Percentiles rank a stretch among this genome's conserved stretches.
Evolutionary conservation across 2,329 filamentous ascomycete genomes (phyloP).

Genomic region (Lachnellula willkommii): DNA sequence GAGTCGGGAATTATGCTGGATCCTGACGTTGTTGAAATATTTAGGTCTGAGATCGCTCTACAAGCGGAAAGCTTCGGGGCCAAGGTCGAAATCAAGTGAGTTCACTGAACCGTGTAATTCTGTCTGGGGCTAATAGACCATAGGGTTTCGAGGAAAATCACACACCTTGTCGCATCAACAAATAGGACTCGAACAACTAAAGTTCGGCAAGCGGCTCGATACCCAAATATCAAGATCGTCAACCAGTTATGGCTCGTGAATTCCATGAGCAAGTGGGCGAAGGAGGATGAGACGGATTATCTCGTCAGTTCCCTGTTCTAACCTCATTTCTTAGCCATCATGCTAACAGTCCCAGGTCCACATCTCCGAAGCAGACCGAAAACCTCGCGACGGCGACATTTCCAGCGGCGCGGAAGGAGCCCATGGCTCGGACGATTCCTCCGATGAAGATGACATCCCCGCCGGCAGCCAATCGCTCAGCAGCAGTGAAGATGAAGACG

Average conservation of each 20-base stretch:
- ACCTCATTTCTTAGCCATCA: neutral
- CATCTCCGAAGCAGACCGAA: constrained; percentile 63
- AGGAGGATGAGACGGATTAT: constrained; percentile 65
- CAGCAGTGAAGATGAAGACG: constrained; percentile 35
- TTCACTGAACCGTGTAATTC: neutral
- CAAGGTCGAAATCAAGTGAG: constrained; percentile 42
- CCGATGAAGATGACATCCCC: constrained; percentile 29
- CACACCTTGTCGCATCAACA: constrained; percentile 68
- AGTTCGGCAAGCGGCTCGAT: constrained; percentile 77
- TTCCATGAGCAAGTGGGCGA: constrained; percentile 78
- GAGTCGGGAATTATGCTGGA: neutral
- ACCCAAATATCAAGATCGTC: constrained; percentile 81
- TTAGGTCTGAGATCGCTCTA: constrained; percentile 74
- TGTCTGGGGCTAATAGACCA: constrained; percentile 6
- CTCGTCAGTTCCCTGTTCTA: constrained; percentile 18
- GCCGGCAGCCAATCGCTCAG: constrained; percentile 21
- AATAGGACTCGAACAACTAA: constrained; percentile 78
- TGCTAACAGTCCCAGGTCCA: constrained; percentile 43
- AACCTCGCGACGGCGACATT: constrained; percentile 35
- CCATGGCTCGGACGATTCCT: neutral
- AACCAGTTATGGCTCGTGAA: constrained; percentile 85
- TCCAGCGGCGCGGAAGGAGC: constrained; percentile 31
- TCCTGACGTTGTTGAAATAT: constrained; percentile 1
- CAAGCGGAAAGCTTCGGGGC: constrained; percentile 87
- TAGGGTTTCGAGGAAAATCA: constrained; percentile 57